These are phyloP conservation scores for Streptanthus diversifolius DNA, from an alignment of 345 rosid species.

Conservation along the genomic window DNA sequence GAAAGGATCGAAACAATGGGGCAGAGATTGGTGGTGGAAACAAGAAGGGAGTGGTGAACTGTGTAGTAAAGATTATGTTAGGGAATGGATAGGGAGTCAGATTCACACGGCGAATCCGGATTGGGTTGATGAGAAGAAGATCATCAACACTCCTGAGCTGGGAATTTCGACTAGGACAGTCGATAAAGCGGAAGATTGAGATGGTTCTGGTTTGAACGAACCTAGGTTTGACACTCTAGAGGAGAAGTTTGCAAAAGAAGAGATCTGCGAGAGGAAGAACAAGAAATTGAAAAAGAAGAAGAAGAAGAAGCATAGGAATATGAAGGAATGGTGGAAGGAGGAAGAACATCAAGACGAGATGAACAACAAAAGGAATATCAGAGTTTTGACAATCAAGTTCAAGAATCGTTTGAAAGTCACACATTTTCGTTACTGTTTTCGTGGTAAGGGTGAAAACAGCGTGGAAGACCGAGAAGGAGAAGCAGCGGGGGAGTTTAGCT, in stretches of 20 bases:
- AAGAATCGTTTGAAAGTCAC: constrained; percentile 57
- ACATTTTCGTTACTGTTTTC: constrained; percentile 52
- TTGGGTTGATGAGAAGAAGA: constrained; percentile 77
- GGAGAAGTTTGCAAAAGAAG: constrained; percentile 50
- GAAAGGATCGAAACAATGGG: constrained; percentile 67
- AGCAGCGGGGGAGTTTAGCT: constrained; percentile 83
- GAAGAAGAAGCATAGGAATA: constrained; percentile 64
- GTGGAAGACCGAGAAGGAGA: constrained; percentile 41
- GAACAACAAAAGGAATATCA: constrained; percentile 31
- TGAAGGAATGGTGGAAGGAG: constrained; percentile 99
- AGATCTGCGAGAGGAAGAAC: constrained; percentile 4
- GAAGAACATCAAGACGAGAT: constrained; percentile 80
- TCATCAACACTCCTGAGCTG: constrained; percentile 38
- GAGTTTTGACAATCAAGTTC: constrained; percentile 50
- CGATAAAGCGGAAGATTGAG: constrained; percentile 45
- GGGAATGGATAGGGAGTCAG: constrained; percentile 99
- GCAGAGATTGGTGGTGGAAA: constrained; percentile 99
- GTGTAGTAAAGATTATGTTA: constrained; percentile 90
- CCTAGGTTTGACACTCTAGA: constrained; percentile 38
- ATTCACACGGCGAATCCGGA: constrained; percentile 66
- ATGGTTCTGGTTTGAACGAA: constrained; percentile 38
- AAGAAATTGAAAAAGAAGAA: constrained; percentile 40
- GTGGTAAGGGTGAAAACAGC: constrained; percentile 41
- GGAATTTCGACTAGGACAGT: constrained; percentile 38
- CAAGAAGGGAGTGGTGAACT: constrained; percentile 91